Conservation (phyloP, 306 rosid genomes). For the Ormosia semicastrata region DNA sequence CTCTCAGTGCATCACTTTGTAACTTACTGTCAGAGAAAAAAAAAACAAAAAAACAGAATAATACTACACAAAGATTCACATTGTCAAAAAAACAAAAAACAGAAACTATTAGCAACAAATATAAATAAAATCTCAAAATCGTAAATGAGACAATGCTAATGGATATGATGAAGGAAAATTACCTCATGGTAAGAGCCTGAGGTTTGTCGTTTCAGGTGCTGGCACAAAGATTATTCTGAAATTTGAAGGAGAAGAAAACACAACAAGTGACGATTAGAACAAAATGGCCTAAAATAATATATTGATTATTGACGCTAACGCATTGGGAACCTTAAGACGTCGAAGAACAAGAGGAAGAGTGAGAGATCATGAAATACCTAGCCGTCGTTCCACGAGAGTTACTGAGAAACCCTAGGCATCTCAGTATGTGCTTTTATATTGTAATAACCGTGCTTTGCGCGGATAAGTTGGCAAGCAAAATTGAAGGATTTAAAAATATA, state of each 20-base stretch:
- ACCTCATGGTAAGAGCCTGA: constrained; percentile 29
- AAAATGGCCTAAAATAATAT: too few species aligned
- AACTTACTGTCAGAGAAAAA: constrained; percentile 41
- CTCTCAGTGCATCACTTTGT: constrained; percentile 47
- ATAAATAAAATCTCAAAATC: too few species aligned
- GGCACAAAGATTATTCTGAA: not conserved
- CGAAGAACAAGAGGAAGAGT: not conserved
- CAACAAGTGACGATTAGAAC: not conserved
- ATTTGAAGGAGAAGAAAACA: not conserved
- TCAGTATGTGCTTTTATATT: not conserved
- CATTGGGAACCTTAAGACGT: not conserved
- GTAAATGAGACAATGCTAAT: too few species aligned
- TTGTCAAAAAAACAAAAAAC: not conserved
- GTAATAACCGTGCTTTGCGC: too few species aligned
- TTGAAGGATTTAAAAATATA: too few species aligned
- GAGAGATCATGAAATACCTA: not conserved
- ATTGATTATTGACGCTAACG: not conserved
- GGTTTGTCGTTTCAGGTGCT: not conserved
- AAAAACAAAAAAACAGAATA: not conserved
- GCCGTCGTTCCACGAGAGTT: not conserved
- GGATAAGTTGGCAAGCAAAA: too few species aligned
- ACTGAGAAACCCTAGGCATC: not conserved
- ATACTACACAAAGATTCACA: not conserved
- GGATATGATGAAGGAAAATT: not conserved
- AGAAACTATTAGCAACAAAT: too few species aligned